Conservation (phyloP, 345 rosid genomes). For the Ceriops zippeliana region DNA sequence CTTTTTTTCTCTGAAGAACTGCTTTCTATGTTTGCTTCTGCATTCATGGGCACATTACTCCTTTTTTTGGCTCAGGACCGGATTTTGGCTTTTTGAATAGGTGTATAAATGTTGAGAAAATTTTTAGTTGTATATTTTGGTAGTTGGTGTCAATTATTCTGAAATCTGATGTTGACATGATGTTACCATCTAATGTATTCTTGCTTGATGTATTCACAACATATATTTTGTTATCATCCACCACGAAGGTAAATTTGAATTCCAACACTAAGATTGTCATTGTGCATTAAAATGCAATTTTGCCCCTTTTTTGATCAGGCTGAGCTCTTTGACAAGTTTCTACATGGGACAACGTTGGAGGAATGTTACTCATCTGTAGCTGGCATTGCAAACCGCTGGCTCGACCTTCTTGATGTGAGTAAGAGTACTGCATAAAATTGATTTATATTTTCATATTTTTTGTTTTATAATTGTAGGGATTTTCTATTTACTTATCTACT, state of each 20-base stretch:
- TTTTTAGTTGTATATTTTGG: too few species aligned
- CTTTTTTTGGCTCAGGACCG: too few species aligned
- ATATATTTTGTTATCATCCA: neutral
- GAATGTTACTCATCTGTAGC: constrained; percentile 95
- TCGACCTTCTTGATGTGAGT: constrained; percentile 91
- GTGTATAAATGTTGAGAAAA: too few species aligned
- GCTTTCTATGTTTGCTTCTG: too few species aligned
- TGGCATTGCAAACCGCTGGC: constrained; percentile 94
- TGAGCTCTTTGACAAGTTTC: constrained; percentile 94
- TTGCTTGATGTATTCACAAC: neutral
- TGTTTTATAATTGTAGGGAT: neutral
- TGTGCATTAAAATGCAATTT: constrained; percentile 5
- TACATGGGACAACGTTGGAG: constrained; percentile 77
- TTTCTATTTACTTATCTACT: neutral
- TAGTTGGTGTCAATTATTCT: too few species aligned
- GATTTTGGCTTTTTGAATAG: too few species aligned
- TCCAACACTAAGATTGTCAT: neutral
- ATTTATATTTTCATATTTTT: neutral
- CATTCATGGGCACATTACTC: too few species aligned
- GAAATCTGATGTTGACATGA: neutral
- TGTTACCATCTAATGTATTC: constrained; percentile 1
- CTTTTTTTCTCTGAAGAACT: too few species aligned
- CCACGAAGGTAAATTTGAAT: neutral
- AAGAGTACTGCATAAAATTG: constrained; percentile 1
- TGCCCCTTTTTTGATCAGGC: constrained; percentile 48